Evolutionary conservation across 2,329 filamentous ascomycete genomes (phyloP).

Genomic region (Akanthomyces uredinophilus): DNA sequence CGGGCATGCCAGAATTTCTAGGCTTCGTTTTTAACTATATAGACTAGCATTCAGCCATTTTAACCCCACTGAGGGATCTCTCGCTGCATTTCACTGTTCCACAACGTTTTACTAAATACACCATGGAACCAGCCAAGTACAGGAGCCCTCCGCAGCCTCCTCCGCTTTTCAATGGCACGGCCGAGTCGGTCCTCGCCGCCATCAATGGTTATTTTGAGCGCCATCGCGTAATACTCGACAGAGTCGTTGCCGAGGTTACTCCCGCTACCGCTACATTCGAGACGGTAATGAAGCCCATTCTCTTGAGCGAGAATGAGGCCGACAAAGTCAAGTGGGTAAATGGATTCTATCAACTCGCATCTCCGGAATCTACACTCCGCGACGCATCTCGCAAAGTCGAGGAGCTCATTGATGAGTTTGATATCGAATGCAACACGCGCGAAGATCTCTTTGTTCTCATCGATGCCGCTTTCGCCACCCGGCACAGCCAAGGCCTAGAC

Average conservation of each 20-base stretch:
- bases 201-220: conserved; percentile 61
- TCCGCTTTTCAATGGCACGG: conserved; percentile 70
- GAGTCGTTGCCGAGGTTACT: conserved; percentile 57
- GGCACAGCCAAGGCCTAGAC: conserved; percentile 53
- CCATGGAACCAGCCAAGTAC: conserved; percentile 63
- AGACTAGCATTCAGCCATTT: no score
- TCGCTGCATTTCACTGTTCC: not conserved
- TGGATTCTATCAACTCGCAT: conserved; percentile 77
- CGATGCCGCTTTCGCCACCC: conserved; percentile 49
- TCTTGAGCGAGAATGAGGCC: conserved; percentile 64
- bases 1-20: not conserved
- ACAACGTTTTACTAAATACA: conserved; percentile 22
- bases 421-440: conserved; percentile 73
- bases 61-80: no score
- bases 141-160: conserved; percentile 71
- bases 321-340: conserved; percentile 60
- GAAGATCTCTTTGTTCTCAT: conserved; percentile 71
- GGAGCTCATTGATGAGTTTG: conserved; percentile 69
- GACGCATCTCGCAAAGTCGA: conserved; percentile 74
- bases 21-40: no score
- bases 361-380: conserved; percentile 61
- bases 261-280: conserved; percentile 47
- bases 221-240: conserved; percentile 61
- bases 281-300: conserved; percentile 60
- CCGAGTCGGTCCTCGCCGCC: conserved; percentile 61